Evolutionary conservation across 2,329 filamentous ascomycete species (phyloP), one percentile per base, ranked within the genome.

Genomic region (Alternaria burnsii): DNA sequence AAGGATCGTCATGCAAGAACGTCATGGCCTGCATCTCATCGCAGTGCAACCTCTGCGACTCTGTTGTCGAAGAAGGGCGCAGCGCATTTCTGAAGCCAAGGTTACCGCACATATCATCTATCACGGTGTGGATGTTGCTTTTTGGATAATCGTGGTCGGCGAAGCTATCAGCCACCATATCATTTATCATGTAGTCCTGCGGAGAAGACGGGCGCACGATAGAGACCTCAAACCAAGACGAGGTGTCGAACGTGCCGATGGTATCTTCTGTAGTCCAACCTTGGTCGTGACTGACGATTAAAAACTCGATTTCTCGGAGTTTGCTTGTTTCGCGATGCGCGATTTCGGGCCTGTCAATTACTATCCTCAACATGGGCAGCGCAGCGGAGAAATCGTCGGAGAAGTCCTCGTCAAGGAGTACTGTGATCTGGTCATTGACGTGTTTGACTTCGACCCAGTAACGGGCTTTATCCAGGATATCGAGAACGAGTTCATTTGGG

Each of bases 141-240:
- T 26, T 32, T 22, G 46, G 32, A 32, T 50, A 36, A 20, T 24
- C 32, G 3, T 16, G 20, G 16, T 43, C 20, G 7, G 20, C 20
- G 36, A 52, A 34, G n/a, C 42, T 20, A 12, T 52, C 16, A 22
- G n/a, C 11, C n/a, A 55, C 26, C 20, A 5, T 5, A 7, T 41
- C 28, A n/a, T 18, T 1, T 6, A 41, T 32, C 6, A n/a, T 12
- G 3, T 18, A 10, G 22, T 8, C 6, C 12, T 10, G 16, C 34
- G 34, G 14, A 7, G 11, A 24, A 26, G 16, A 5, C 51, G 47
- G 44, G 26, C 53, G 47, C 42, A 61, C 18, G 16, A 60, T 59
- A n/a, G 62, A 70, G 10, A 64, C 59, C 43, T 73, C 66, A 40
- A 65, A 69, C 59, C 66, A 74, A 4, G 68, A 72, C 3, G 66